Evolutionary conservation across 805 yeast genomes (phyloP).

Genomic region (Candida anglica): DNA sequence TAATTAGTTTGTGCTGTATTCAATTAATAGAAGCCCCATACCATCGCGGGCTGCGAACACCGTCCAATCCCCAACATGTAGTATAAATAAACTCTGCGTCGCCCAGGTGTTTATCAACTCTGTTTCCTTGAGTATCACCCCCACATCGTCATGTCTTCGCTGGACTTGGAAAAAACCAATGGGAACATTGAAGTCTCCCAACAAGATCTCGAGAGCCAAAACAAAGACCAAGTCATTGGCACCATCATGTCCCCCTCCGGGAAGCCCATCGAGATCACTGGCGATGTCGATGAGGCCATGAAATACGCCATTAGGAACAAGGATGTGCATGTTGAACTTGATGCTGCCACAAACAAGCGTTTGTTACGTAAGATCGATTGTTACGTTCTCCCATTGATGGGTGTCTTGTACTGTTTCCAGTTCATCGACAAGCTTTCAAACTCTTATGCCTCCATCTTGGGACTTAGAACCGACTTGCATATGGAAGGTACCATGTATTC

Average conservation of each 20-base stretch:
- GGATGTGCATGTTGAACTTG: conserved; percentile 1
- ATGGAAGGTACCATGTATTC: conserved; percentile 31
- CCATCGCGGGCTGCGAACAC: too few relatives aligned
- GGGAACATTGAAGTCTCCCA: too few relatives aligned
- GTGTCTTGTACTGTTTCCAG: conserved; percentile 21
- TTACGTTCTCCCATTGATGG: conserved; percentile 22
- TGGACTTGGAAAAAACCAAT: too few relatives aligned
- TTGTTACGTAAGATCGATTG: conserved; percentile 20
- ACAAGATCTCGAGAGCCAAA: conserved; percentile 2
- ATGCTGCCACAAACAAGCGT: conserved; percentile 9
- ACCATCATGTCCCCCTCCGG: conserved; percentile 2
- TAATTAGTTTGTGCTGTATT: too few relatives aligned
- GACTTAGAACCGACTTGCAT: conserved; percentile 31
- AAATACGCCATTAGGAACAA: conserved; percentile 20
- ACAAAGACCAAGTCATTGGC: background rate
- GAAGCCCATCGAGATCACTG: conserved; percentile 2
- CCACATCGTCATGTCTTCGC: too few relatives aligned
- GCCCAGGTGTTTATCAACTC: too few relatives aligned
- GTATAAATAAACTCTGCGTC: too few relatives aligned
- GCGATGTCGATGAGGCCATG: conserved; percentile 35
- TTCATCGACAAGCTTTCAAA: conserved; percentile 36
- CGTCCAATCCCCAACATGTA: too few relatives aligned
- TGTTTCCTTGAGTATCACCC: too few relatives aligned
- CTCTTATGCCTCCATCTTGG: conserved; percentile 37
- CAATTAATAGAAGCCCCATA: too few relatives aligned